phyloP scores from a whole-genome alignment of 176 grass and related monocot species.

The Hordeum marinum region DNA sequence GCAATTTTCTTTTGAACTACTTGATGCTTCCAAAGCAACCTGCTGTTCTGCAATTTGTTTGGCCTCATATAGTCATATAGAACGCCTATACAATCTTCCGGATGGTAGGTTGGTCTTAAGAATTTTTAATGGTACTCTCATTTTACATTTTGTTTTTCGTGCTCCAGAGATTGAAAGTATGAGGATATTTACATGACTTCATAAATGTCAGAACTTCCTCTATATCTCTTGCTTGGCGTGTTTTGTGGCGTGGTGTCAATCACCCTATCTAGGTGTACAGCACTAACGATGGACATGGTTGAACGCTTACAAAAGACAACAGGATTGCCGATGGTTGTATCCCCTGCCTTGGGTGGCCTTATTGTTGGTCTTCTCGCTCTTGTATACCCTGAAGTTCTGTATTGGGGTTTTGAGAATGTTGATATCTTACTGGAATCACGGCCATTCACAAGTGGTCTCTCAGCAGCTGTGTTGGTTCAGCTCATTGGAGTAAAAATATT shows the following conservation, averaged over 20 bases:
- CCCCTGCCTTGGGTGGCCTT: constrained; percentile 73
- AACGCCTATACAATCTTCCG: constrained; percentile 5
- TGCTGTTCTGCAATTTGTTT: background rate
- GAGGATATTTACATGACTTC: constrained; percentile 59
- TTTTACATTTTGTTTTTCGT: constrained; percentile 48
- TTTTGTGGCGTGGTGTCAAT: constrained; percentile 84
- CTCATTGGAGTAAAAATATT: constrained; percentile 87
- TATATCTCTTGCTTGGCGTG: constrained; percentile 84
- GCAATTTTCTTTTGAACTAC: background rate
- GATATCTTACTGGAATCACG: constrained; percentile 84
- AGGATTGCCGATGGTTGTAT: constrained; percentile 56
- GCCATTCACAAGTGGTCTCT: constrained; percentile 71
- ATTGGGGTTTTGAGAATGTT: constrained; percentile 97
- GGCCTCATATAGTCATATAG: background rate
- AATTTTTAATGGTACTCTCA: constrained; percentile 20
- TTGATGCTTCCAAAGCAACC: background rate
- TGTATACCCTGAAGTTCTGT: constrained; percentile 83
- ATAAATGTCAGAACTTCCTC: constrained; percentile 95
- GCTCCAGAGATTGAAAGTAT: constrained; percentile 54
- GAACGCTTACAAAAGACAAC: constrained; percentile 58
- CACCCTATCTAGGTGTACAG: constrained; percentile 65
- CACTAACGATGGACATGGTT: constrained; percentile 49
- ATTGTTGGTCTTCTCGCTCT: constrained; percentile 86
- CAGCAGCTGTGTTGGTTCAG: constrained; percentile 62
- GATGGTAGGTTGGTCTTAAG: constrained; percentile 27